phyloP scores from a whole-genome alignment of 768 basidiomycete genomes.

The Lactifluus subvellereus region DNA sequence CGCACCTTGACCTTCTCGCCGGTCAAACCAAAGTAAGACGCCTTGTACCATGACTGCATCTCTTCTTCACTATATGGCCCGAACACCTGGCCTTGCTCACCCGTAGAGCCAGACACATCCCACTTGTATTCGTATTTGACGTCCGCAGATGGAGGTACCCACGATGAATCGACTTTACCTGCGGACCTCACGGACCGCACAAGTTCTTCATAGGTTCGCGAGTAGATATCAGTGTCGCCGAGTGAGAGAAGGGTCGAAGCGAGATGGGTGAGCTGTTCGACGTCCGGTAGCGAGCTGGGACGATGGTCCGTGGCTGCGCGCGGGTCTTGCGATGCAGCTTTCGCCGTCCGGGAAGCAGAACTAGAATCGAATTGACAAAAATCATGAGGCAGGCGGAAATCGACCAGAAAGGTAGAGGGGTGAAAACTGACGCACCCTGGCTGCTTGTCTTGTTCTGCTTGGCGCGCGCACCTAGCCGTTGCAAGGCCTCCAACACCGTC shows the following conservation, averaged over 20 bases:
- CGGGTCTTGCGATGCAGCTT: not conserved
- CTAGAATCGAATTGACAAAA: not conserved
- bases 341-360: constrained; percentile 14
- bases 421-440: constrained; percentile 23
- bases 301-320: not conserved
- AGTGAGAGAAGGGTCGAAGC: constrained; percentile 85
- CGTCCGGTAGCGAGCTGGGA: constrained; percentile 42
- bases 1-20: constrained; percentile 80
- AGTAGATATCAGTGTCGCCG: constrained; percentile 83
- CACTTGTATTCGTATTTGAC: constrained; percentile 79
- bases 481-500: constrained; percentile 83
- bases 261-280: constrained; percentile 77
- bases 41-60: constrained; percentile 73
- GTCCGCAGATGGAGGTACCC: constrained; percentile 75
- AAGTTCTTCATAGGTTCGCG: constrained; percentile 78
- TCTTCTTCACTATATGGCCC: constrained; percentile 81
- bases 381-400: not conserved
- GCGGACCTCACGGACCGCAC: constrained; percentile 69
- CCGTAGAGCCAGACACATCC: constrained; percentile 48
- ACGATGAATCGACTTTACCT: constrained; percentile 58
- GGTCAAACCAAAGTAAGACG: constrained; percentile 69
- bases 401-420: not conserved
- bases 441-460: constrained; percentile 39
- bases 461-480: constrained; percentile 68
- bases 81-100: constrained; percentile 47